These are phyloP conservation scores for Colletotrichum noveboracense DNA, from an alignment of 2,329 filamentous ascomycete genomes.

Conservation along the genomic window DNA sequence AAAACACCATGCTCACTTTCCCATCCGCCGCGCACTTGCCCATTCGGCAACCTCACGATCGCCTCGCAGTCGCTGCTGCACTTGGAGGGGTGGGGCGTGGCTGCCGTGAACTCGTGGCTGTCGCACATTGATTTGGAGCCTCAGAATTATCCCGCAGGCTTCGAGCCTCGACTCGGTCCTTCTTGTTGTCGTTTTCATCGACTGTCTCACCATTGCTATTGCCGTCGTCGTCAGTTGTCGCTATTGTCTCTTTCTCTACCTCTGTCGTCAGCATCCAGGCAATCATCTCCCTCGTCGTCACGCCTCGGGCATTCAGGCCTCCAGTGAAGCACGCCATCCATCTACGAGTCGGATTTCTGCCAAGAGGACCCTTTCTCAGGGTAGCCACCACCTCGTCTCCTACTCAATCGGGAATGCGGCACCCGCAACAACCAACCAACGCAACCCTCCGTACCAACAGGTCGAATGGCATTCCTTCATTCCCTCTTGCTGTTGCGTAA, in stretches of 20 bases:
- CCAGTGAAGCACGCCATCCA: not conserved
- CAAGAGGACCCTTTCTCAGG: not conserved
- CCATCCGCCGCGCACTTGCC: not conserved
- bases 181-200: not conserved
- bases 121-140: not conserved
- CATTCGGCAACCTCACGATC: not conserved
- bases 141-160: not conserved
- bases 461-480: not conserved
- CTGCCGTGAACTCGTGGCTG: not conserved
- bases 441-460: not conserved
- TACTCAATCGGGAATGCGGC: not conserved
- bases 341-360: not conserved
- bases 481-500: not conserved
- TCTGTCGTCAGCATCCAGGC: not conserved
- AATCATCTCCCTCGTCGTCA: not conserved
- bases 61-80: not conserved
- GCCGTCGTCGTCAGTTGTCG: not conserved
- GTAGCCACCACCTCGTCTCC: not conserved
- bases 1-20: slow-evolving; percentile 17
- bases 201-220: not conserved
- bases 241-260: not conserved
- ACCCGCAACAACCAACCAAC: not conserved
- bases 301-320: not conserved
- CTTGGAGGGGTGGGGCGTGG: not conserved
- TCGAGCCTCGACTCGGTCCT: not conserved